These are phyloP conservation scores for Termitomyces sp. DNA, from an alignment of 768 basidiomycete genomes.

Conservation along the genomic window DNA sequence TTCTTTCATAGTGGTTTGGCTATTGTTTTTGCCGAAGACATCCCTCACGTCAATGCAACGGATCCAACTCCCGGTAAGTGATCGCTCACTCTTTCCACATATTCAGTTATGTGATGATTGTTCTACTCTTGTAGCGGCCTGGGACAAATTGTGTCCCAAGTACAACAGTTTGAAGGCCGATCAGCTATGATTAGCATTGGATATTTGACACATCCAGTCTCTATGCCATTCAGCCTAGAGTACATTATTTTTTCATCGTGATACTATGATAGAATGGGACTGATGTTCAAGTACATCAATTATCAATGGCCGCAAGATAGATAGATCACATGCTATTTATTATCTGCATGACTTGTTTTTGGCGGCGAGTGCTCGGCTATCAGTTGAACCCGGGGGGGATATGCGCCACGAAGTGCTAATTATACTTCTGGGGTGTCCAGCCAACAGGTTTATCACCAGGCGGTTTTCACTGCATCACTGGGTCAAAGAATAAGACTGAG, in stretches of 20 bases:
- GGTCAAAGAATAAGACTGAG: too few species aligned
- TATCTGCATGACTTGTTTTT: neutral
- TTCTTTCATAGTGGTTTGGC: slow-evolving; percentile 20
- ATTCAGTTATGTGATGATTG: neutral
- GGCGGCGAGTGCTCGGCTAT: neutral
- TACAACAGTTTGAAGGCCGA: slow-evolving; percentile 10
- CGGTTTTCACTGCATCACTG: too few species aligned
- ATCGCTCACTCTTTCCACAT: neutral
- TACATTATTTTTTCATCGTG: neutral
- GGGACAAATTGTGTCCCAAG: slow-evolving; percentile 29
- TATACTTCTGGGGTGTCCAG: too few species aligned
- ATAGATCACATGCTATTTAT: too few species aligned
- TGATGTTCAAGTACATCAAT: neutral
- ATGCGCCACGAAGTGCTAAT: too few species aligned
- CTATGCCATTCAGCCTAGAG: neutral
- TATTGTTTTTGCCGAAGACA: slow-evolving; percentile 30
- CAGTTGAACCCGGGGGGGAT: neutral
- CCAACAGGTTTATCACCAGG: too few species aligned
- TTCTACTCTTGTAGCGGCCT: slow-evolving; percentile 17
- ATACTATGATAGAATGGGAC: neutral
- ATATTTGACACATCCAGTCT: neutral
- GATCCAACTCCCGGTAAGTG: slow-evolving; percentile 19
- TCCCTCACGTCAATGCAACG: slow-evolving; percentile 11
- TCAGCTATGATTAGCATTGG: slow-evolving; percentile 1
- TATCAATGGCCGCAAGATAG: neutral